These are phyloP conservation scores for Mallotus repandus DNA, from an alignment of 441 rosid species.

Conservation along the genomic window DNA sequence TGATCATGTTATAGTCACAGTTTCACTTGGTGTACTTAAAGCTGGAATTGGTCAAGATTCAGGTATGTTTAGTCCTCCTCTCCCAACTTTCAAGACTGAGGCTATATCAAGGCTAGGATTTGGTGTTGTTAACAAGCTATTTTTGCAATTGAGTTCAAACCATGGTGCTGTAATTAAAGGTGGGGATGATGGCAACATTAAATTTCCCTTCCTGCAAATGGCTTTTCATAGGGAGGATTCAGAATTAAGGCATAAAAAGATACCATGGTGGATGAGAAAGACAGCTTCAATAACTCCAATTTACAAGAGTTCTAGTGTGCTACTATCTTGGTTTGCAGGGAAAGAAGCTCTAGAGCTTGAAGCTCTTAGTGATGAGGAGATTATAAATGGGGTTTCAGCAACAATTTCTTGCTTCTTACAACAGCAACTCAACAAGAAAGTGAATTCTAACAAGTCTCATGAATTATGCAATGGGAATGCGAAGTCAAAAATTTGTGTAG, in stretches of 20 bases:
- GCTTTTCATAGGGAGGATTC: constrained; percentile 62
- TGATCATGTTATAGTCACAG: constrained; percentile 91
- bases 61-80: constrained; percentile 72
- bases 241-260: constrained; percentile 45
- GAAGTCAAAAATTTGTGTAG: constrained; percentile 12
- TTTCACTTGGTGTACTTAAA: constrained; percentile 87
- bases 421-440: constrained; percentile 28
- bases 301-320: constrained; percentile 61
- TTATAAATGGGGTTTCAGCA: constrained; percentile 57
- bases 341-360: constrained; percentile 90
- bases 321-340: constrained; percentile 95
- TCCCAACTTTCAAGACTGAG: constrained; percentile 67
- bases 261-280: constrained; percentile 97
- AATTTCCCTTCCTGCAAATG: constrained; percentile 73
- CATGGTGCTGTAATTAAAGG: constrained; percentile 25
- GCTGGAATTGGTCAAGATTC: constrained; percentile 54
- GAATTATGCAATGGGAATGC: constrained; percentile 39
- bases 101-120: constrained; percentile 83
- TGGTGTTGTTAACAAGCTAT: constrained; percentile 93
- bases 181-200: constrained; percentile 6
- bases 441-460: constrained; percentile 22
- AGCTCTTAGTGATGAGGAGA: constrained; percentile 65
- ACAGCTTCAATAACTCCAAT: constrained; percentile 80
- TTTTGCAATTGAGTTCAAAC: constrained; percentile 49
- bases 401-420: constrained; percentile 53